Conservation (phyloP, 345 rosid species). For the Eutrema yunnanense region DNA sequence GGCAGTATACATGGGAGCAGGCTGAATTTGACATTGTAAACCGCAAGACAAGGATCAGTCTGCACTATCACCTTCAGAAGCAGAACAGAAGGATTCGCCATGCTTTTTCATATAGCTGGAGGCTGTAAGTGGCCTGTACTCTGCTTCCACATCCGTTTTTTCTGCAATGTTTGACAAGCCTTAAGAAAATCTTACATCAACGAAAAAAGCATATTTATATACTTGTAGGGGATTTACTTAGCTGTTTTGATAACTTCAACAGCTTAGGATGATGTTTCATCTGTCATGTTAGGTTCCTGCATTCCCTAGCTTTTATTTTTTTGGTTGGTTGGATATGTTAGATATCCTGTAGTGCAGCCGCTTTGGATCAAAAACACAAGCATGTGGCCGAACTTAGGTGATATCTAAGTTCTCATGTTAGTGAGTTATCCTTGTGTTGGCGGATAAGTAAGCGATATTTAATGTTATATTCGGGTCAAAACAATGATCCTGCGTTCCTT, state of each 20-base stretch:
- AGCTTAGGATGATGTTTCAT: background rate
- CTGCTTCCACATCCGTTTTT: background rate
- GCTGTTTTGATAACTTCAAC: background rate
- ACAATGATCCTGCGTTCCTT: conserved; percentile 23
- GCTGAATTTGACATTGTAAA: conserved; percentile 72
- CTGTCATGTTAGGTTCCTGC: background rate
- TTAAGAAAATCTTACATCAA: background rate
- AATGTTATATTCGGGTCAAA: background rate
- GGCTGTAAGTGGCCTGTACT: conserved; percentile 51
- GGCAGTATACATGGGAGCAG: conserved; percentile 87
- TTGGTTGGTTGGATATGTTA: background rate
- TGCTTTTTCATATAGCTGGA: conserved; percentile 91
- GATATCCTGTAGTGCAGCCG: background rate
- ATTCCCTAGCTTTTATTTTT: background rate
- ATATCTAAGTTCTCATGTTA: background rate
- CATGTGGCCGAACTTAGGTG: background rate
- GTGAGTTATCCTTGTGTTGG: background rate
- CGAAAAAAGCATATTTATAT: background rate
- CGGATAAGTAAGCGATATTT: background rate
- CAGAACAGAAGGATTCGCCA: conserved; percentile 73
- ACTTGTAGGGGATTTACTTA: background rate
- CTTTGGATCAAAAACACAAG: background rate
- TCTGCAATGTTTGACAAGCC: background rate
- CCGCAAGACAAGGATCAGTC: conserved; percentile 81
- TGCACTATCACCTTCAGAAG: conserved; percentile 73